Evolutionary conservation across 208 protist genomes (phyloP).

Genomic region (Acanthamoeba royreba): DNA sequence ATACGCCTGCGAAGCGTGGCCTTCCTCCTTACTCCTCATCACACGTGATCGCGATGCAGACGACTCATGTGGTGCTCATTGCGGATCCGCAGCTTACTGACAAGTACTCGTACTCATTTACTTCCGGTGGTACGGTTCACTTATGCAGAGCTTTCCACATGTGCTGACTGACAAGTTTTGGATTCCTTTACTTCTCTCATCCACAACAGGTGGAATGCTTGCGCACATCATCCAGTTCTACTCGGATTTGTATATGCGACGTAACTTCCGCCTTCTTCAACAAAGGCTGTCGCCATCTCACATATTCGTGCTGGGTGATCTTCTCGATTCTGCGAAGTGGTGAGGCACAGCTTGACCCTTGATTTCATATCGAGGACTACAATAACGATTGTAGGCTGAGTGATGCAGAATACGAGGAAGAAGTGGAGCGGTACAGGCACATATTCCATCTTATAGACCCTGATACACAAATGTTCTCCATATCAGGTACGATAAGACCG

Average conservation of each 20-base stretch:
- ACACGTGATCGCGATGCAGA: not conserved
- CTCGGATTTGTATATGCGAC: constrained; percentile 15
- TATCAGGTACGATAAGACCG: not conserved
- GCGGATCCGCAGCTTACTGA: constrained; percentile 21
- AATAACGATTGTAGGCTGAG: not conserved
- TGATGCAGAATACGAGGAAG: not conserved
- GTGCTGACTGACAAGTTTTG: not conserved
- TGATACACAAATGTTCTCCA: not conserved
- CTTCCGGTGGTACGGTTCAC: not conserved
- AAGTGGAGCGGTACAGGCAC: not conserved
- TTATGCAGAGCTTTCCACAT: too few species aligned
- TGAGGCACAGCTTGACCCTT: not conserved
- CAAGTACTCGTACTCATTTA: not conserved
- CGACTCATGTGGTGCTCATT: not conserved
- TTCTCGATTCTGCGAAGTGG: not conserved
- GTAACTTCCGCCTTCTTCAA: not conserved
- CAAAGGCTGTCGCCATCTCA: not conserved
- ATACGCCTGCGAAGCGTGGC: not conserved
- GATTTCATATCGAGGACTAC: not conserved
- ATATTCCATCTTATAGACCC: not conserved
- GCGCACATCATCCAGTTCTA: not conserved
- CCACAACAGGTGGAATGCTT: not conserved
- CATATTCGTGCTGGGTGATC: constrained; percentile 1
- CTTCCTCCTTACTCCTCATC: not conserved
- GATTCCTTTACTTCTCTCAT: not conserved